Base-by-base conservation (phyloP, 495 filamentous ascomycete species). In the Beverwykella pulmonaria region DNA sequence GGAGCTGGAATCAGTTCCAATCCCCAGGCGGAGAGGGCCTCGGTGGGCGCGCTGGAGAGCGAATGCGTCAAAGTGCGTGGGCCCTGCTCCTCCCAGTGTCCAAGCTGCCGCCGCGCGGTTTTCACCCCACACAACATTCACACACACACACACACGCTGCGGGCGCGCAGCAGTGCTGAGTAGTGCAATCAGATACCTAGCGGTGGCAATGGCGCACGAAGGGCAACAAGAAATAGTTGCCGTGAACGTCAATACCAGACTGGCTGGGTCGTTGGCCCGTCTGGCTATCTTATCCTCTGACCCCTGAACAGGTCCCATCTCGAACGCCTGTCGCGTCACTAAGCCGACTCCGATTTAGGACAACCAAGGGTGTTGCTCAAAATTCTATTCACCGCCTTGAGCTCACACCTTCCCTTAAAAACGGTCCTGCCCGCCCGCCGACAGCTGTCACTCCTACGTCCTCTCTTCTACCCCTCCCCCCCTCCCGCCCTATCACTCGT, bases 301-400 rank as follows among this genome's bases (percentile, higher is more conserved):
- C 39, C 56, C 39, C 49, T 48, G 30, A 15, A 27, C 25, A 2
- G 49, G 23, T 20, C 22, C 46, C 54, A 10, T 66, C 62, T 70
- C 67, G 67, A 65, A 60, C 55, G 47, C 39, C 59, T 56, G 46
- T 59, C 65, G 26, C 17, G 25, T 59, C 61, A 61, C 67, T 69
- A 65, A 47, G 46, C 61, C 48, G 48, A 34, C 25, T 32, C 61
- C 54, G 61, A 36, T 17, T 27, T 69, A 59, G 59, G 59, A 36
- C 29, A 59, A 53, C 59, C 52, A 59, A 53, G 62, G 68, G 36
- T 47, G 27, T 41, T 30, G 29, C 39, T 41, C 41, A 67, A 63
- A 44, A 59, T 62, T 60, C 46, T 58, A 47, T 63, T 27, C 68
- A 71, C 68, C 68, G 68, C 68, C 68, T 57, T 54, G 32, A 15